Base-by-base conservation (phyloP, 345 rosid genomes). In the Cardamine chenopodiifolia region DNA sequence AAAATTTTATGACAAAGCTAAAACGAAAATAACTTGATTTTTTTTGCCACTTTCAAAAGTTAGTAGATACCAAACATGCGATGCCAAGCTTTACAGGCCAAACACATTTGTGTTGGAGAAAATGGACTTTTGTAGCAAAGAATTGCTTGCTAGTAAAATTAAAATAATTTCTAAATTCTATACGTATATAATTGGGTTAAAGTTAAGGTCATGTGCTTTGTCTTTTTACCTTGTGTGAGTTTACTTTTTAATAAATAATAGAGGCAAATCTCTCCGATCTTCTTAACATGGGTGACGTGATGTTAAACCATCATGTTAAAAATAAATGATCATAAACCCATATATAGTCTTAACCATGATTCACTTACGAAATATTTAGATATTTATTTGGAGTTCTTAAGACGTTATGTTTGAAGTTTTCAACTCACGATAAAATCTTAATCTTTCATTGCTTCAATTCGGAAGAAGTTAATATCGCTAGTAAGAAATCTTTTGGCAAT, bases 41-140 rank as follows among this genome's bases (percentile, higher is more conserved):
- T 49, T 44, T 22, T 40, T 52, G 63, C 44, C 62, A 48, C 31
- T 68, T 75, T 75, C 23, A 44, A 75, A 69, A 40, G 25, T 60
- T 20, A 52, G 74, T 68, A 68, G 40, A 48, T 67, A 68, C 69
- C 79, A 61, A 68, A 68, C 69, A 75, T 61, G 68, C 48, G 79
- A 68, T 31, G 48, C 70, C 79, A 75, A 68, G 63, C 62, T 50
- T 59, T 59, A 26, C 56, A 68, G 20, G 45, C 55, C 68, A 40
- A 50, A 75, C 47, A 49, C 23, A 68, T 75, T 61, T 34, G 14
- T 68, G 54, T 68, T 17, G 54, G 26, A 68, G 73, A 61, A 39
- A 40, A 61, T 2, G 52, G 70, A 52, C 74, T 75, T 75, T 68
- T 52, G 70, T 68, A 25, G 70, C 64, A 68, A 62, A 52, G 50